These are phyloP conservation scores for Yamadazyma epiphylla DNA, from an alignment of 1,139 yeast genomes.

Conservation along the genomic window DNA sequence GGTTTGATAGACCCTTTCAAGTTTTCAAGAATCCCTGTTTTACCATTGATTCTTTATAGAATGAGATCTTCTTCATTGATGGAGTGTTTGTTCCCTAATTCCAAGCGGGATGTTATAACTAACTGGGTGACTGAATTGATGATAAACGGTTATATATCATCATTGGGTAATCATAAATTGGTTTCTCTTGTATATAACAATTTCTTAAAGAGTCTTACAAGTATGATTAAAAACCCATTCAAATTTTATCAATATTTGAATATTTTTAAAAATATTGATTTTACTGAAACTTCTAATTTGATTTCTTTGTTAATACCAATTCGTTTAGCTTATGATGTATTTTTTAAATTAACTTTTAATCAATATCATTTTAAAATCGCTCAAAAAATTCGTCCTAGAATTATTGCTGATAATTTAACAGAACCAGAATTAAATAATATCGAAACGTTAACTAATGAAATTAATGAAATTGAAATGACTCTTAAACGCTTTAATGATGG, in stretches of 20 bases:
- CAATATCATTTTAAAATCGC: conserved; percentile 38
- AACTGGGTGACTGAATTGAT: conserved; percentile 32
- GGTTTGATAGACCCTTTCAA: conserved; percentile 39
- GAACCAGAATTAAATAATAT: conserved; percentile 21
- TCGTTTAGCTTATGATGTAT: conserved; percentile 34
- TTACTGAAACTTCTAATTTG: conserved; percentile 29
- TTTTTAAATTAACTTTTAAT: conserved; percentile 42
- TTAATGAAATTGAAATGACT: conserved; percentile 11
- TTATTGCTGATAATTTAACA: conserved; percentile 31
- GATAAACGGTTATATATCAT: conserved; percentile 35
- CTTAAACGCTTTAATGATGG: too few relatives aligned
- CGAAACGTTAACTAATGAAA: conserved; percentile 19
- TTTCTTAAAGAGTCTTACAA: conserved; percentile 4
- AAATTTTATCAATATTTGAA: conserved; percentile 8
- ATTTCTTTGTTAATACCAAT: conserved; percentile 33
- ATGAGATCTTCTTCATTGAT: conserved; percentile 37
- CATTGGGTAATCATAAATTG: conserved; percentile 37
- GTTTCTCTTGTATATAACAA: conserved; percentile 15
- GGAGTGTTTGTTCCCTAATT: conserved; percentile 20
- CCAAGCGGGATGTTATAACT: conserved; percentile 10
- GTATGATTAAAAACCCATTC: conserved; percentile 10
- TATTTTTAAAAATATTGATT: conserved; percentile 21
- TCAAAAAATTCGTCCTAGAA: conserved; percentile 29
- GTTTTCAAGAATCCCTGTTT: conserved; percentile 36
- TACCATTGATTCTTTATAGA: conserved; percentile 39